Conservation (phyloP, 306 rosid genomes). For the Hippophae tibetana region DNA sequence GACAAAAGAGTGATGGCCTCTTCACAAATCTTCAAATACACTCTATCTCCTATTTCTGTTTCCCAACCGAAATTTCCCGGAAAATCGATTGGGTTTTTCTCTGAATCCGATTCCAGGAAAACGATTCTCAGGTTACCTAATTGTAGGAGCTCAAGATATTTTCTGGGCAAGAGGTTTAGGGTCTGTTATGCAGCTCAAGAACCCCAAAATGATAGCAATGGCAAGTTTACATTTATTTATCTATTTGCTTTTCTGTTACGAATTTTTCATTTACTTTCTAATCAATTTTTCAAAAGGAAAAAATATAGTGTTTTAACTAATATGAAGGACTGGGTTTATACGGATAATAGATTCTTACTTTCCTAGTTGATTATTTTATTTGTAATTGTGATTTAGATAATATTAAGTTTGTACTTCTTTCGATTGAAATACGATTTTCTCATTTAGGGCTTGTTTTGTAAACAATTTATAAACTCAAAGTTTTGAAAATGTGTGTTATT, state of each 20-base stretch:
- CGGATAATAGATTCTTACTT: background rate
- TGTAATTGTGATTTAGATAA: too few relatives aligned
- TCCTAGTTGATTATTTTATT: background rate
- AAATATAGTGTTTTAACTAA: background rate
- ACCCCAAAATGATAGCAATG: conserved; percentile 52
- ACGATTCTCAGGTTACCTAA: conserved; percentile 30
- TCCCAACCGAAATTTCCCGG: conserved; percentile 36
- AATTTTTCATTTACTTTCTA: background rate
- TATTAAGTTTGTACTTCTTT: too few relatives aligned
- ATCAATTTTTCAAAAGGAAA: too few relatives aligned
- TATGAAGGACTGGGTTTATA: background rate
- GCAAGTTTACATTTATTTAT: conserved; percentile 26
- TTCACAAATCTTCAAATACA: conserved; percentile 41
- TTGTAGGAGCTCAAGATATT: conserved; percentile 19
- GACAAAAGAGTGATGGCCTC: conserved; percentile 46
- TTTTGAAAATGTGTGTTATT: too few relatives aligned
- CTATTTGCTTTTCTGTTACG: background rate
- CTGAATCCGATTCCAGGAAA: conserved; percentile 25
- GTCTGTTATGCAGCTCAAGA: conserved; percentile 56
- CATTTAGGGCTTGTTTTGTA: too few relatives aligned
- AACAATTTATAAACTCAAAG: too few relatives aligned
- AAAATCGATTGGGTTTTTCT: conserved; percentile 32
- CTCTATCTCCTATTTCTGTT: conserved; percentile 46
- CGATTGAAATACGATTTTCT: too few relatives aligned
- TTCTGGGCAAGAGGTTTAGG: conserved; percentile 22